Percentiles rank a stretch among this genome's conserved stretches.
phyloP scores from a whole-genome alignment of 345 rosid species.

The Eucalyptus marginata region DNA sequence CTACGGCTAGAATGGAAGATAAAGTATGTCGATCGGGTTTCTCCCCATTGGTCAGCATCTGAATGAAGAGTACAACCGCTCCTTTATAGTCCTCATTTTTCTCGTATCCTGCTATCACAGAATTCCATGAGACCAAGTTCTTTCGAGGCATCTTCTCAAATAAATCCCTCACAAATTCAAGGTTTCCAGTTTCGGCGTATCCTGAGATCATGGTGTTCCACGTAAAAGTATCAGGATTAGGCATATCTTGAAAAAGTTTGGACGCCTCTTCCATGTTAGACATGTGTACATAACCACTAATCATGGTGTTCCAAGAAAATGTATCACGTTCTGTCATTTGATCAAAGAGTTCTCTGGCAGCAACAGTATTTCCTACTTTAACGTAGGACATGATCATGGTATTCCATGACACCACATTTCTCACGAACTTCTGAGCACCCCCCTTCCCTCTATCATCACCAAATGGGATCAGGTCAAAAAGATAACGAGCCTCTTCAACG shows the following conservation, averaged over 20 bases:
- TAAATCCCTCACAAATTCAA: constrained; percentile 27
- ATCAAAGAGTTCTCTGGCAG: constrained; percentile 54
- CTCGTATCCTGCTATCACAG: constrained; percentile 56
- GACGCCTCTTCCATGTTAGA: constrained; percentile 48
- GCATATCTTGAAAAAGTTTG: constrained; percentile 38
- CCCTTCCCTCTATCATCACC: neutral
- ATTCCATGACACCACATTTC: constrained; percentile 68
- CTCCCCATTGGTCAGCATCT: constrained; percentile 46
- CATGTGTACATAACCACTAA: constrained; percentile 43
- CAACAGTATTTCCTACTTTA: constrained; percentile 38
- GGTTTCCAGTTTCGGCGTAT: constrained; percentile 26
- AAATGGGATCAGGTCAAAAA: constrained; percentile 44
- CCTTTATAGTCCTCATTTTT: constrained; percentile 32
- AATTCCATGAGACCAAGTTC: constrained; percentile 59
- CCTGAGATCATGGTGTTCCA: constrained; percentile 70
- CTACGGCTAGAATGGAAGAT: constrained; percentile 48
- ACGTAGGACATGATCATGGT: constrained; percentile 66
- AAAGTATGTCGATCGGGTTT: constrained; percentile 67
- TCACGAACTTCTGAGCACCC: constrained; percentile 7
- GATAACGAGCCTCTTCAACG: constrained; percentile 40
- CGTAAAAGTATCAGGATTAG: constrained; percentile 29
- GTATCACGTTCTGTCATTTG: constrained; percentile 44
- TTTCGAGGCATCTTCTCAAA: constrained; percentile 48
- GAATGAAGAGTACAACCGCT: constrained; percentile 38
- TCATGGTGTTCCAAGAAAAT: constrained; percentile 75